Conservation (phyloP, 495 filamentous ascomycete species). For the Penicillium atrosanguineum region DNA sequence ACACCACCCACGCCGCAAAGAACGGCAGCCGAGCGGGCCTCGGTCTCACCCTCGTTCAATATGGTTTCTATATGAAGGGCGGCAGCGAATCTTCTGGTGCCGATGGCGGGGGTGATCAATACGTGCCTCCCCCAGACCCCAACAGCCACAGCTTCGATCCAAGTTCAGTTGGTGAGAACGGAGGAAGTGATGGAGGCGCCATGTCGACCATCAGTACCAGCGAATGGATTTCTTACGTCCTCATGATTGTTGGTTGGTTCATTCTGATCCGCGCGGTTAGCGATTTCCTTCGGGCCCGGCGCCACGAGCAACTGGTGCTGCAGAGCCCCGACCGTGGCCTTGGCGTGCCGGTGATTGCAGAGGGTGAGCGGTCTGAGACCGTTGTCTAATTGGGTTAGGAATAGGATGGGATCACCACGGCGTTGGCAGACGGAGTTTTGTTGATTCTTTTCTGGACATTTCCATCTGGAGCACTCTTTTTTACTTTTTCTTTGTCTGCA, state of each 20-base stretch:
- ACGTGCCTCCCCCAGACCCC: slow-evolving; percentile 71
- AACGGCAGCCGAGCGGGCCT: slow-evolving; percentile 93
- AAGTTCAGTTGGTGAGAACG: slow-evolving; percentile 52
- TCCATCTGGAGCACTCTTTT: slow-evolving; percentile 16
- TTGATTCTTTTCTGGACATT: slow-evolving; percentile 17
- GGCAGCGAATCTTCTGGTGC: slow-evolving; percentile 45
- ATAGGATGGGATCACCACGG: slow-evolving; percentile 8
- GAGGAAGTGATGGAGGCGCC: slow-evolving; percentile 32
- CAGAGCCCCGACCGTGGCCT: slow-evolving; percentile 92
- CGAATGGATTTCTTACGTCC: slow-evolving; percentile 86
- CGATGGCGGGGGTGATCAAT: slow-evolving; percentile 50
- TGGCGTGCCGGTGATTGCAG: slow-evolving; percentile 81
- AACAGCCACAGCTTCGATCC: slow-evolving; percentile 89
- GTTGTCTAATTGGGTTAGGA: slow-evolving; percentile 59
- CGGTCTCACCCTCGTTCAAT: slow-evolving; percentile 94
- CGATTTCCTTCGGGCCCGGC: slow-evolving; percentile 81
- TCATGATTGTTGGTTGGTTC: slow-evolving; percentile 99
- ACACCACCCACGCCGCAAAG: slow-evolving; percentile 97
- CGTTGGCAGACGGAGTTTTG: slow-evolving; percentile 19
- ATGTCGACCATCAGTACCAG: slow-evolving; percentile 58
- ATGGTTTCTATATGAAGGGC: slow-evolving; percentile 90
- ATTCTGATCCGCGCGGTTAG: slow-evolving; percentile 86
- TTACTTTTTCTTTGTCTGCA: slow-evolving; percentile 13
- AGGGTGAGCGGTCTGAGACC: slow-evolving; percentile 77
- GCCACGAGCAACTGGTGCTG: slow-evolving; percentile 88